phyloP scores from a whole-genome alignment of 169 alveolate species.

The Plasmodium blacklocki region DNA sequence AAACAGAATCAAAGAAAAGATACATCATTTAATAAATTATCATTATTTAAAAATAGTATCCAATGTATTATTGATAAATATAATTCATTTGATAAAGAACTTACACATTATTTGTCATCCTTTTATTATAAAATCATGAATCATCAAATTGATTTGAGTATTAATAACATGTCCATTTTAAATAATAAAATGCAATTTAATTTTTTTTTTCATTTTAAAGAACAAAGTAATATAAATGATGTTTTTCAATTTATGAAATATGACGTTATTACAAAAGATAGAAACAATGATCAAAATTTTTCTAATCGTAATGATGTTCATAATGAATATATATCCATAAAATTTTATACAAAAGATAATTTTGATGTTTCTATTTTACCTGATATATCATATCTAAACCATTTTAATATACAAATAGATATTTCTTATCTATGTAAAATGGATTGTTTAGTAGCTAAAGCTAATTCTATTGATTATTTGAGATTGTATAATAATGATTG shows the following conservation, averaged over 20 bases:
- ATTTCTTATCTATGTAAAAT: constrained; percentile 14
- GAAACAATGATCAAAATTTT: constrained; percentile 12
- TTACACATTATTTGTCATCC: constrained; percentile 38
- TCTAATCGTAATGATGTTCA: constrained; percentile 9
- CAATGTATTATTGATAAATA: constrained; percentile 46
- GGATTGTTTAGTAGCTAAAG: constrained; percentile 65
- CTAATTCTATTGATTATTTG: constrained; percentile 42
- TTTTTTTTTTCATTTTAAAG: constrained; percentile 49
- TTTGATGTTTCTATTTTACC: constrained; percentile 70
- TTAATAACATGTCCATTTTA: constrained; percentile 35
- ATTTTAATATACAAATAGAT: constrained; percentile 63
- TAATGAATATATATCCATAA: constrained; percentile 49
- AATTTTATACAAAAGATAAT: constrained; percentile 37
- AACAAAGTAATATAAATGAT: constrained; percentile 10
- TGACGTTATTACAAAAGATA: constrained; percentile 27
- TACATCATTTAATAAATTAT: constrained; percentile 60
- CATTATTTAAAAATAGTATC: constrained; percentile 32
- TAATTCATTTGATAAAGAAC: constrained; percentile 16
- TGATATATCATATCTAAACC: constrained; percentile 55
- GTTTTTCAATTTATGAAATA: constrained; percentile 58
- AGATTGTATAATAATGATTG: constrained; percentile 34
- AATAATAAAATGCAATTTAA: constrained; percentile 50
- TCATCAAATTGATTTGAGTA: constrained; percentile 40
- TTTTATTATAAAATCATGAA: constrained; percentile 42
- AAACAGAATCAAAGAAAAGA: constrained; percentile 43